These are phyloP conservation scores for Elaphomyces granulatus DNA, from an alignment of 495 filamentous ascomycete genomes.

Conservation along the genomic window DNA sequence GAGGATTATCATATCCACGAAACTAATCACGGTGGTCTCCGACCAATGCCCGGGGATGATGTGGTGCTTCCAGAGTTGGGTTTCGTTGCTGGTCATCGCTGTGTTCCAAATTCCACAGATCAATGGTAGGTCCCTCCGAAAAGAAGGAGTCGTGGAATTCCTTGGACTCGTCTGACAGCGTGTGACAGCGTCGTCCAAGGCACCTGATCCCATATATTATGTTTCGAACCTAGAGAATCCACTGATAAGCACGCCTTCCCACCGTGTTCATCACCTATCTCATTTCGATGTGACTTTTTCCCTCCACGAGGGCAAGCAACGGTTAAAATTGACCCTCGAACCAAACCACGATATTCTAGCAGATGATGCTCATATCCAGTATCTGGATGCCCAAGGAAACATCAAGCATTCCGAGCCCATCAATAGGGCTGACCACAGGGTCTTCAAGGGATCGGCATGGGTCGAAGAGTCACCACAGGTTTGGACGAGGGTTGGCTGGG, in stretches of 20 bases:
- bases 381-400: constrained; percentile 55
- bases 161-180: too few relatives aligned
- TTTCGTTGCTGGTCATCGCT: constrained; percentile 12
- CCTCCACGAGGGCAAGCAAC: constrained; percentile 49
- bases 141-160: too few relatives aligned
- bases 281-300: constrained; percentile 73
- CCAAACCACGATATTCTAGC: constrained; percentile 86
- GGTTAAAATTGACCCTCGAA: constrained; percentile 66
- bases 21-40: not conserved
- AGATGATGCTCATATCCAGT: constrained; percentile 57
- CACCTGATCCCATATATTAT: constrained; percentile 61
- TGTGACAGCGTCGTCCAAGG: constrained; percentile 57
- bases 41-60: constrained; percentile 11
- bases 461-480: constrained; percentile 43
- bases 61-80: constrained; percentile 8
- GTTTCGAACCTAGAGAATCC: constrained; percentile 61
- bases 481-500: constrained; percentile 79
- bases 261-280: constrained; percentile 62
- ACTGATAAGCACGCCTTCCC: constrained; percentile 60
- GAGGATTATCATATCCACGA: too few relatives aligned
- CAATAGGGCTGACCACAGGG: constrained; percentile 53
- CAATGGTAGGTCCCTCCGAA: too few relatives aligned
- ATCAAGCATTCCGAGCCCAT: constrained; percentile 47
- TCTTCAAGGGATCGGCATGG: constrained; percentile 73
- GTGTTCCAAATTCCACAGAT: constrained; percentile 6